Percentiles rank a stretch among this genome's conserved stretches.
phyloP scores from a whole-genome alignment of 345 rosid genomes.

The Syzygium aromaticum region DNA sequence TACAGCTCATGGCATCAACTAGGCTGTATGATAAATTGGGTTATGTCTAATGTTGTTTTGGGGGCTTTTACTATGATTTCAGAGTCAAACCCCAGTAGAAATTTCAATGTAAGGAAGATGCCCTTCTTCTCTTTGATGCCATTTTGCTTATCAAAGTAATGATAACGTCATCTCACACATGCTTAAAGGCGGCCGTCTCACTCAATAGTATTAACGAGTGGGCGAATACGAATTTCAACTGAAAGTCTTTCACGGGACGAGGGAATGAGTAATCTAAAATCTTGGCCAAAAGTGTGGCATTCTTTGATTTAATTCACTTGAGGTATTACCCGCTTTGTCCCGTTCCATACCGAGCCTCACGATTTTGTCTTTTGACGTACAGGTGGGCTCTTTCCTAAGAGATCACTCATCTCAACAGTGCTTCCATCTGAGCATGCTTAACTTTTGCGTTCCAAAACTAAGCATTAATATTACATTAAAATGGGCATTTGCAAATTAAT shows the following conservation, averaged over 20 bases:
- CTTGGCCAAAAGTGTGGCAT: neutral
- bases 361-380: too few relatives aligned
- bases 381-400: too few relatives aligned
- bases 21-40: neutral
- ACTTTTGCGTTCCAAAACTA: too few relatives aligned
- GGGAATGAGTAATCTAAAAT: neutral
- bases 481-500: too few relatives aligned
- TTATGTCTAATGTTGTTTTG: neutral
- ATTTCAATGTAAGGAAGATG: neutral
- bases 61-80: neutral
- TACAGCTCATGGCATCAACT: neutral
- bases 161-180: neutral
- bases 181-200: neutral
- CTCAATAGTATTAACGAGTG: accelerated
- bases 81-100: neutral
- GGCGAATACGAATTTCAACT: accelerated
- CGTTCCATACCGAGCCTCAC: too few relatives aligned
- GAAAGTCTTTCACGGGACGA: accelerated
- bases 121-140: neutral
- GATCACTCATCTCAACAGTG: too few relatives aligned
- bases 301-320: too few relatives aligned
- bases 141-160: neutral
- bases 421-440: too few relatives aligned
- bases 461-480: too few relatives aligned
- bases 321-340: too few relatives aligned